These are phyloP conservation scores for Auxenochlorella protothecoides DNA, from an alignment of 139 green algal species.

Conservation along the genomic window DNA sequence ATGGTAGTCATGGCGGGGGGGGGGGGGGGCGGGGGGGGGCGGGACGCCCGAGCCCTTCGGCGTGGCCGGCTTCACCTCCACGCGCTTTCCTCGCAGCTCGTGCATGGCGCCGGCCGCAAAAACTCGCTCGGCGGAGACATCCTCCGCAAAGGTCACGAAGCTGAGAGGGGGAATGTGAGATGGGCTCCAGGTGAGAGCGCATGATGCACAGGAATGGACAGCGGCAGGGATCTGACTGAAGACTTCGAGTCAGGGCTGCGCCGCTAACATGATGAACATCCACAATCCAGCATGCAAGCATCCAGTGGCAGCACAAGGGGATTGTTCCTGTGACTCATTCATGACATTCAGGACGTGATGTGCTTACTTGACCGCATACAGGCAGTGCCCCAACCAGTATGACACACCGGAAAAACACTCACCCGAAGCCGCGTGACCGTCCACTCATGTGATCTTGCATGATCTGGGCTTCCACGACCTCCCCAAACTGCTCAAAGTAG, in stretches of 20 bases:
- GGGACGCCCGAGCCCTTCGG: constrained; percentile 56
- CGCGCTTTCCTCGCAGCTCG: constrained; percentile 56
- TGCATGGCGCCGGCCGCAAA: constrained; percentile 58
- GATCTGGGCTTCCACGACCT: constrained; percentile 55
- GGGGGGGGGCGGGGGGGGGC: too few relatives aligned
- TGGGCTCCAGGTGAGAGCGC: too few relatives aligned
- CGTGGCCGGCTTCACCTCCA: constrained; percentile 72
- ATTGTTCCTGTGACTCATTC: too few relatives aligned
- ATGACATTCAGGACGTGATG: neutral
- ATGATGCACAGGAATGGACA: neutral
- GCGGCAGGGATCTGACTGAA: neutral
- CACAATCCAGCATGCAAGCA: too few relatives aligned
- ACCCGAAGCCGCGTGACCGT: constrained; percentile 72
- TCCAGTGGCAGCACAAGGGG: too few relatives aligned
- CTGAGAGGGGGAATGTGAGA: constrained; percentile 22
- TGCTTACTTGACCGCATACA: too few relatives aligned
- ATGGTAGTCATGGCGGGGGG: too few relatives aligned
- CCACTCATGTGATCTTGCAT: constrained; percentile 72
- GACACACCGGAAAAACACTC: neutral
- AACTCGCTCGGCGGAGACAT: constrained; percentile 49
- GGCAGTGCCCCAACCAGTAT: too few relatives aligned
- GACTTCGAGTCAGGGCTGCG: neutral
- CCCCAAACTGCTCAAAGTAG: constrained; percentile 44
- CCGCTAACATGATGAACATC: neutral
- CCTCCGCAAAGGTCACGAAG: constrained; percentile 75